Percentiles rank a stretch among this genome's conserved stretches.
phyloP scores from a whole-genome alignment of 2,329 filamentous ascomycete genomes.

The Trichoderma arundinaceum region DNA sequence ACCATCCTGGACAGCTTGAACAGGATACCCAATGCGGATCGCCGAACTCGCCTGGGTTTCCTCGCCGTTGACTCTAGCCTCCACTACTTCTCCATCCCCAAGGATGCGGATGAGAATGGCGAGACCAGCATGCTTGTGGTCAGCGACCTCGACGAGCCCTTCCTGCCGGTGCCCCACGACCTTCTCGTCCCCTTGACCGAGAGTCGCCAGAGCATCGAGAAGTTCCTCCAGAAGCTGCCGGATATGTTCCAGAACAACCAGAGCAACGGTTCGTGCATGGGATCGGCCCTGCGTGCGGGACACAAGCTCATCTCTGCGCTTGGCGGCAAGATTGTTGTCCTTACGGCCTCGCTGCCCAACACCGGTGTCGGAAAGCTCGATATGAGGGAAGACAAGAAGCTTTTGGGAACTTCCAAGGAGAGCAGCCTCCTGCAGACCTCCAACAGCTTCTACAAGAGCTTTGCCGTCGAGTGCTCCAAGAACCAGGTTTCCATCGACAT shows the following conservation, averaged over 20 bases:
- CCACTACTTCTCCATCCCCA: constrained; percentile 94
- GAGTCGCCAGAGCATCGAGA: constrained; percentile 88
- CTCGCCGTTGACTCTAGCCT: constrained; percentile 93
- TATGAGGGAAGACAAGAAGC: constrained; percentile 94
- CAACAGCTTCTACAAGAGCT: constrained; percentile 98
- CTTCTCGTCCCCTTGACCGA: constrained; percentile 88
- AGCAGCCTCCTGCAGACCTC: constrained; percentile 84
- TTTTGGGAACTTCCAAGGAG: constrained; percentile 93
- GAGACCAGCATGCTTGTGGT: constrained; percentile 93
- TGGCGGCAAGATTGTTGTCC: constrained; percentile 91
- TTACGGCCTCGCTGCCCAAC: constrained; percentile 89
- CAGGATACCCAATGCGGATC: constrained; percentile 96
- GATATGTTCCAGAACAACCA: constrained; percentile 97
- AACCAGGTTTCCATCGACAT: constrained; percentile 98
- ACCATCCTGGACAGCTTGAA: constrained; percentile 95
- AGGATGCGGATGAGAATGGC: constrained; percentile 81
- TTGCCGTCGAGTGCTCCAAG: constrained; percentile 98
- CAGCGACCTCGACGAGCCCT: constrained; percentile 94
- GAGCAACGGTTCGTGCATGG: constrained; percentile 90
- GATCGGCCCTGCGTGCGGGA: constrained; percentile 86
- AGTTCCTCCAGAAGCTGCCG: constrained; percentile 87
- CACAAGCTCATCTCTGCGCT: constrained; percentile 95
- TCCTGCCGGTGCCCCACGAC: constrained; percentile 91
- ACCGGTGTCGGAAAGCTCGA: constrained; percentile 88
- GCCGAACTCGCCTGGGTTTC: constrained; percentile 90